These are phyloP conservation scores for Xylaria sp. DNA, from an alignment of 2,329 filamentous ascomycete genomes.

Conservation along the genomic window DNA sequence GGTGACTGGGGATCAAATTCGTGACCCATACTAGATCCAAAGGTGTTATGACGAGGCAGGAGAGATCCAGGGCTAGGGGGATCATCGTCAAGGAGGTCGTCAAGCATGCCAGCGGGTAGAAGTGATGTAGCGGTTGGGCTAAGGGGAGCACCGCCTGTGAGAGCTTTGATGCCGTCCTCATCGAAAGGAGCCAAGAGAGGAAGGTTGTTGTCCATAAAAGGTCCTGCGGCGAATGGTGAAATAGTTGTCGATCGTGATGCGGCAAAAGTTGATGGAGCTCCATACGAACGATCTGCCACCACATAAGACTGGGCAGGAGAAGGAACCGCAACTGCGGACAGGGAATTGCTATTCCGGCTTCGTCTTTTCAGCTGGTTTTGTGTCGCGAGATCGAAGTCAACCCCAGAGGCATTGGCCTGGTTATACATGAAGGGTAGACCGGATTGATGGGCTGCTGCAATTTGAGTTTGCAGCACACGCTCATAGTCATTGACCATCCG, in stretches of 20 bases:
- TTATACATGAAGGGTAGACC: slow-evolving; percentile 51
- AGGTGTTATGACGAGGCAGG: slow-evolving; percentile 43
- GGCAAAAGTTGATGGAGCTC: slow-evolving; percentile 37
- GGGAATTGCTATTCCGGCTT: slow-evolving; percentile 55
- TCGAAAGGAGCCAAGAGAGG: slow-evolving; percentile 55
- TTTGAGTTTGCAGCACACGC: slow-evolving; percentile 53
- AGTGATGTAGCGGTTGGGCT: slow-evolving; percentile 78
- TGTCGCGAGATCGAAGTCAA: slow-evolving; percentile 54
- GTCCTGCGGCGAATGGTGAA: slow-evolving; percentile 57
- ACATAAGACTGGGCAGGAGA: slow-evolving; percentile 51
- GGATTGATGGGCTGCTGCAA: slow-evolving; percentile 51
- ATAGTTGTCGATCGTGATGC: slow-evolving; percentile 45
- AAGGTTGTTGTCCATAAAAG: slow-evolving; percentile 57
- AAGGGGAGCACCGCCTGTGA: slow-evolving; percentile 71
- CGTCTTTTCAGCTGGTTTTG: slow-evolving; percentile 53
- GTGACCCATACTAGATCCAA: slow-evolving; percentile 44
- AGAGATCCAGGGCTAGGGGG: slow-evolving; percentile 50
- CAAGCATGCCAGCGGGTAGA: slow-evolving; percentile 70
- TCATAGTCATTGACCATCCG: slow-evolving; percentile 56
- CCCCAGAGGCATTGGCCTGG: slow-evolving; percentile 50
- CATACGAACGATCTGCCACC: slow-evolving; percentile 43
- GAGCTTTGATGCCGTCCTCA: slow-evolving; percentile 65
- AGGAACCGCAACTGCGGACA: slow-evolving; percentile 49
- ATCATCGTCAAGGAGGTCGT: slow-evolving; percentile 67
- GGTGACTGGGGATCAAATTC: slow-evolving; percentile 64